Evolutionary conservation across 371 early-diverging fungal genomes (phyloP).

Genomic region (Actinomortierella wolfii): DNA sequence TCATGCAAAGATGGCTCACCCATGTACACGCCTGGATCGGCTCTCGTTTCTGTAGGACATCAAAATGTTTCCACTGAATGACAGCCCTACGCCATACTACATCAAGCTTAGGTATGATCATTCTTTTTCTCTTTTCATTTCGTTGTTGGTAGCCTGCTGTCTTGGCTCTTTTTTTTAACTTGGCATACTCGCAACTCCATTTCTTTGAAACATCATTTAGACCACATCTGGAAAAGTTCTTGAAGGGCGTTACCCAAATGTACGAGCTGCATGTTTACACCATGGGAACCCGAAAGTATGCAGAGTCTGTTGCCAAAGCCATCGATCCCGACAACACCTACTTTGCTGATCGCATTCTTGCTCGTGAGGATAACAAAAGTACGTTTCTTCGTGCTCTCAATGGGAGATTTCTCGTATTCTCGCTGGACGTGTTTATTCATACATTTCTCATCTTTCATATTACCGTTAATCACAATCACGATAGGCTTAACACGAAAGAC

Average conservation of each 20-base stretch:
- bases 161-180: background rate
- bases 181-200: background rate
- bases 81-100: conserved; percentile 72
- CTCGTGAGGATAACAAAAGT: conserved; percentile 95
- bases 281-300: conserved; percentile 98
- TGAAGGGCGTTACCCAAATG: conserved; percentile 65
- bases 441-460: background rate
- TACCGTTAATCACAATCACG: conserved; percentile 5
- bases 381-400: conserved; percentile 36
- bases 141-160: background rate
- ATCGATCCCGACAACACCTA: conserved; percentile 86
- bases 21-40: background rate
- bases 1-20: background rate
- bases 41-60: conserved; percentile 60
- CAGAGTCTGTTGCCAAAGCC: conserved; percentile 83
- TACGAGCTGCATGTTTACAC: conserved; percentile 99
- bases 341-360: conserved; percentile 93
- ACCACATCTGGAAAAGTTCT: conserved; percentile 83
- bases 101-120: conserved; percentile 74
- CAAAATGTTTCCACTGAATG: conserved; percentile 74
- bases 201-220: conserved; percentile 35
- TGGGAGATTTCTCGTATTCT: background rate
- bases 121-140: conserved; percentile 8
- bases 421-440: no score
- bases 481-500: conserved; percentile 84